Evolutionary conservation across 441 rosid genomes (phyloP), one percentile per base, ranked within the genome.

Genomic region (Hypseocharis bilobata): DNA sequence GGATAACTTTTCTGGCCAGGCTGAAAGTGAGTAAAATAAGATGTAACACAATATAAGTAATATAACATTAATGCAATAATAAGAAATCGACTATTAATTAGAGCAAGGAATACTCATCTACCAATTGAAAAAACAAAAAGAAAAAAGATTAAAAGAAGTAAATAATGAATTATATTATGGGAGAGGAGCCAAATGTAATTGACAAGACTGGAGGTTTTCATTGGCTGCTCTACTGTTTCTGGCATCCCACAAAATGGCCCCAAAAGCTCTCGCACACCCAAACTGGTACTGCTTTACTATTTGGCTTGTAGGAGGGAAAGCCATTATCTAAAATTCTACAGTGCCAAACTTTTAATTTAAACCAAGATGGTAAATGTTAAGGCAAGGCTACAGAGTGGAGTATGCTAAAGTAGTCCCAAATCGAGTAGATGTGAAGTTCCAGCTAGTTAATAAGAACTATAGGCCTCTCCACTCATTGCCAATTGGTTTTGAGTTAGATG

Each of bases 1-100:
- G 98, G 98, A 62, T 93, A 93, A 77, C 98, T 86, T 75, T 85
- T 91, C 72, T 93, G 98, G 60, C 98, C 98, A 73, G 77, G 86
- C 98, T 93, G 80, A 77, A 69, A 69, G 30, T n/a, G 62, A 58
- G 68, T 5, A 67, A 65, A 13, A 13, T 67, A 62, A 60, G 52
- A 22, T 34, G 57, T 64, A 29, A 36, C 19, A 32, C 13, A 72
- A 29, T 38, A 60, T 19, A 47, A 22, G 61, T 19, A 7, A 68
- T 30, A 22, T 1, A 25, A 29, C 16, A 63, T 52, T 20, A 19
- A 36, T 32, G 29, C 27, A 68, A n/a, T 32, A n/a, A 8, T 19
- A 20, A 76, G 20, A 28, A 19, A 23, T 60, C 3, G 45, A 17
- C 3, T 40, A 32, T 51, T 30, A 63, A 42, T n/a, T 36, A 8